Evolutionary conservation across 2,329 filamentous ascomycete genomes (phyloP).

Genomic region (Davidsoniella virescens): DNA sequence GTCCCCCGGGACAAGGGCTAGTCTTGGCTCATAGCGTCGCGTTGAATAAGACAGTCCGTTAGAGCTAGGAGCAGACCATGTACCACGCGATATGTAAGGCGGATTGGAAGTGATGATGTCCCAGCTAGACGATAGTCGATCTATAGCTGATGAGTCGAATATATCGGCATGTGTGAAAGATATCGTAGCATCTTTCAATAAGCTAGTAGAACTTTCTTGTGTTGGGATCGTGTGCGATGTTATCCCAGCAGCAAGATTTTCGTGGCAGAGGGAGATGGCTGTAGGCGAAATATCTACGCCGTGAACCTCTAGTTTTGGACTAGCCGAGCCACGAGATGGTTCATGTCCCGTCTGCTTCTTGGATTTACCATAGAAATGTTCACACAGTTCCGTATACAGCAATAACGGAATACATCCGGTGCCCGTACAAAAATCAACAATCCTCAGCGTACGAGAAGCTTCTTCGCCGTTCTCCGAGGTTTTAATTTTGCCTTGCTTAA

Average conservation of each 20-base stretch:
- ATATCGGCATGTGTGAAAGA: conserved; percentile 33
- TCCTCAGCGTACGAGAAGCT: conserved; percentile 28
- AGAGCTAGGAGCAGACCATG: conserved; percentile 22
- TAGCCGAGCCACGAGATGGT: conserved; percentile 17
- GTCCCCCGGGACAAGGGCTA: conserved; percentile 51
- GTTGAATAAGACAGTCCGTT: conserved; percentile 52
- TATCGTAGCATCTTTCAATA: conserved; percentile 16
- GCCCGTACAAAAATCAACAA: conserved; percentile 81
- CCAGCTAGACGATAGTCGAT: conserved; percentile 18
- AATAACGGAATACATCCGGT: conserved; percentile 79
- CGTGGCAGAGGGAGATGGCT: conserved; percentile 48
- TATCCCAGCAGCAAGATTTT: conserved; percentile 36
- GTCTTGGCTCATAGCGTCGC: conserved; percentile 60
- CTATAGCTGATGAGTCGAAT: conserved; percentile 27
- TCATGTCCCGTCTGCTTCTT: too few species aligned
- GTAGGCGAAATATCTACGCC: conserved; percentile 57
- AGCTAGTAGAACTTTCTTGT: neutral
- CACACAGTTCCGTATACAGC: conserved; percentile 44
- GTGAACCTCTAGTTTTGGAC: conserved; percentile 30
- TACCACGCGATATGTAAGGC: conserved; percentile 60
- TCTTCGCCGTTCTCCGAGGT: neutral
- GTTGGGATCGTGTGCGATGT: conserved; percentile 13
- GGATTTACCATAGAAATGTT: conserved; percentile 11
- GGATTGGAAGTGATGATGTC: conserved; percentile 78
- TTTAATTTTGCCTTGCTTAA: neutral